Conservation (phyloP, 2,329 filamentous ascomycete genomes). For the Aureobasidium sp. region DNA sequence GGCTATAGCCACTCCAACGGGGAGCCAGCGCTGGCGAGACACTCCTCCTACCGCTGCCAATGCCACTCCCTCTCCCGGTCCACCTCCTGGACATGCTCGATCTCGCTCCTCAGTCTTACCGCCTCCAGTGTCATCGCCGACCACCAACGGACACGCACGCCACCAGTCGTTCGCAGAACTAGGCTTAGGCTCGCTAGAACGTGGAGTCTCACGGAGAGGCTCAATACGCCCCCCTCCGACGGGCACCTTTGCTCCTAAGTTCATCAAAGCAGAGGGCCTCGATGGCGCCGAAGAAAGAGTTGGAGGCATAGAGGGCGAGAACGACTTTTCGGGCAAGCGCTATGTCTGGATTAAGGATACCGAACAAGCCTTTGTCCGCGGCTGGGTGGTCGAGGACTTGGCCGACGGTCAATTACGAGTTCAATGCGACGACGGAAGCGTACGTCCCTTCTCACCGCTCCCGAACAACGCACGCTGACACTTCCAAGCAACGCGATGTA, state of each 20-base stretch:
- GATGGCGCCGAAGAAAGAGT: conserved; percentile 48
- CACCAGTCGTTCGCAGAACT: conserved; percentile 56
- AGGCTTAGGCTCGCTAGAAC: conserved; percentile 25
- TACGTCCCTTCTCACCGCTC: conserved; percentile 39
- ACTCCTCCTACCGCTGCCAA: conserved; percentile 65
- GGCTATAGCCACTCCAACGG: conserved; percentile 9
- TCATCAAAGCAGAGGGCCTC: conserved; percentile 83
- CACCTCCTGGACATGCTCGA: conserved; percentile 44
- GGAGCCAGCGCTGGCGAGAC: conserved; percentile 54
- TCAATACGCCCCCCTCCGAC: conserved; percentile 33
- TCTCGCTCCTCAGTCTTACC: conserved; percentile 71
- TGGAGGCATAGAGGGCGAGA: conserved; percentile 83
- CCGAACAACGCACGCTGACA: conserved; percentile 18
- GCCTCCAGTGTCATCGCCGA: conserved; percentile 44
- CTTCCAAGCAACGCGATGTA: conserved; percentile 70
- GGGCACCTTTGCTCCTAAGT: conserved; percentile 88
- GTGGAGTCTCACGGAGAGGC: background rate
- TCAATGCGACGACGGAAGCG: conserved; percentile 86
- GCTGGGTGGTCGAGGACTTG: conserved; percentile 81
- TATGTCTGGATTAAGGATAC: conserved; percentile 96
- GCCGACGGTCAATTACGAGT: conserved; percentile 64
- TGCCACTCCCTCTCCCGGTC: conserved; percentile 57
- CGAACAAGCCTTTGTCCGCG: conserved; percentile 79
- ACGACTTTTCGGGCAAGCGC: conserved; percentile 96
- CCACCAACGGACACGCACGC: conserved; percentile 49